Evolutionary conservation across 1,284 basidiomycete species (phyloP).

Genomic region (Amylostereum areolatum): DNA sequence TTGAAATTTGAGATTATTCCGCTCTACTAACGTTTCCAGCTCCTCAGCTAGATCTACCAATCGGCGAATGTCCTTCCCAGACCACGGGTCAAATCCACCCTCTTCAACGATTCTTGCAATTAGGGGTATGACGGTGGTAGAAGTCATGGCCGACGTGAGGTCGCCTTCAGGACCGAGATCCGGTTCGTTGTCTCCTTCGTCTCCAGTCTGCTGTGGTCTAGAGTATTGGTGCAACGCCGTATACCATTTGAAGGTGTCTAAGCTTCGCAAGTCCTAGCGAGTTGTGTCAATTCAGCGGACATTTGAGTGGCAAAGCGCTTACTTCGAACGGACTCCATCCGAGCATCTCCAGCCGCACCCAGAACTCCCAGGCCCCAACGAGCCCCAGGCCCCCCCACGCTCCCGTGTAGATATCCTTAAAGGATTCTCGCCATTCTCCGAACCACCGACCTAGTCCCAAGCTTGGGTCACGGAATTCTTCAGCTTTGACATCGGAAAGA

Average conservation of each 20-base stretch:
- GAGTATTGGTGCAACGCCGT: conserved; percentile 74
- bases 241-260: conserved; percentile 87
- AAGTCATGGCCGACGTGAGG: conserved; percentile 83
- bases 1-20: conserved; percentile 63
- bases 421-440: conserved; percentile 72
- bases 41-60: conserved; percentile 78
- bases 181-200: conserved; percentile 39
- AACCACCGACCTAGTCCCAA: conserved; percentile 70
- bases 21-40: conserved; percentile 71
- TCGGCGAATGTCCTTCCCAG: conserved; percentile 55
- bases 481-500: conserved; percentile 81
- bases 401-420: conserved; percentile 77
- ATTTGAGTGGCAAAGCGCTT: conserved; percentile 18
- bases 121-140: conserved; percentile 76
- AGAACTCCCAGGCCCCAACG: conserved; percentile 94
- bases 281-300: conserved; percentile 11
- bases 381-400: conserved; percentile 90
- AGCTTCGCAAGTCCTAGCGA: conserved; percentile 44
- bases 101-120: conserved; percentile 65
- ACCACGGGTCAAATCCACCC: conserved; percentile 82
- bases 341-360: conserved; percentile 81
- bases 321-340: conserved; percentile 88
- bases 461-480: conserved; percentile 82
- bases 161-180: conserved; percentile 81
- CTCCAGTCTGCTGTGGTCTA: conserved; percentile 34